Evolutionary conservation across 2,329 filamentous ascomycete species (phyloP), one percentile per base, ranked within the genome.

Genomic region (Neonectria hederae): DNA sequence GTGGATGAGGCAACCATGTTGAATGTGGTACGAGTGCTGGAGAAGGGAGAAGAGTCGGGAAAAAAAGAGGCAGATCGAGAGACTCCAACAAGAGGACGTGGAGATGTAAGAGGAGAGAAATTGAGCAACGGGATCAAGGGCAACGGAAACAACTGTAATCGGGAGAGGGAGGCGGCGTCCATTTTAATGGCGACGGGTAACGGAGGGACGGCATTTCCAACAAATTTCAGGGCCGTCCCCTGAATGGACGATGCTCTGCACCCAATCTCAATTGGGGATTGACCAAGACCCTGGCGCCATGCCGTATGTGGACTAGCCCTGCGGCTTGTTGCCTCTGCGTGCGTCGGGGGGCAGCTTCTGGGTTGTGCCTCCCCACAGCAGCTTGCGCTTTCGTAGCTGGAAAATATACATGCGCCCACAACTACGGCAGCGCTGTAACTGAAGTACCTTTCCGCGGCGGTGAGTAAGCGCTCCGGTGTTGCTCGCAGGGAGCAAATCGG

Each of bases 1-100:
- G 76, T 77, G 64, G 80, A 81, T 43, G 78, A 77, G 62, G 77
- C 72, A 71, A 81, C 78, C 82, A 84, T 83, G 76, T 78, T 81
- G 78, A 80, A 75, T 72, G 72, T 71, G 70, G 21, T 24, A 59
- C 49, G 43, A 24, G 54, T 55, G 21, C 17, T 43, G 63, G 64
- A 54, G 49, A 55, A 54, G 62, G 54, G 62, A 63, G 62, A 65
- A 65, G 64, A 48, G 49, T 21, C 38, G 49, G 52, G 58, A 48
- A 35, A 60, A 58, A 63, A 49, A 62, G 30, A 49, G 40, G 56
- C 57, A 54, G 42, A 57, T 40, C 38, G 58, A 45, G 54, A 54
- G 53, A 54, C 43, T 55, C 30, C 54, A 28, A 59, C 32, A 4
- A 48, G 17, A 60, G 51, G 53, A 43, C 40, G 14, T 28, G n/a